Evolutionary conservation across 129 eudicot genomes (phyloP).

Genomic region (Sambucus nigra): DNA sequence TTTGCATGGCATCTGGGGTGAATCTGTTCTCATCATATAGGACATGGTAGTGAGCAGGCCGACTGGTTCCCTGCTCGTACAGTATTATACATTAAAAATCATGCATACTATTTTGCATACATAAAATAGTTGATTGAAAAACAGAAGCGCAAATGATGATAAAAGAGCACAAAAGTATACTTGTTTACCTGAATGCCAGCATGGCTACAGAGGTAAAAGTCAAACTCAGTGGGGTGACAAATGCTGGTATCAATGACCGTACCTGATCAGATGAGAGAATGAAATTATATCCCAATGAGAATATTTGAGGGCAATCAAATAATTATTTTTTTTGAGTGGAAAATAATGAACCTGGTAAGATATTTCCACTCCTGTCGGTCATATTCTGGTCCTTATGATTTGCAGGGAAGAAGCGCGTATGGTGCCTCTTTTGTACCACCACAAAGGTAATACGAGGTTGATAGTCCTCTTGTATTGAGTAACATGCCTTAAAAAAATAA

Average conservation of each 20-base stretch:
- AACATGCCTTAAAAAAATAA: constrained; percentile 46
- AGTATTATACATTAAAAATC: background rate
- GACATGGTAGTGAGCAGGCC: constrained; percentile 75
- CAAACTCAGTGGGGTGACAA: constrained; percentile 66
- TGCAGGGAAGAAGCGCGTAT: constrained; percentile 66
- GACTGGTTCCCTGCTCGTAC: constrained; percentile 78
- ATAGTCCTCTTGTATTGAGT: constrained; percentile 48
- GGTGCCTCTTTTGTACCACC: constrained; percentile 89
- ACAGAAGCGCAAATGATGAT: no score
- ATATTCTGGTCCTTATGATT: constrained; percentile 25
- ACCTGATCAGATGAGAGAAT: constrained; percentile 24
- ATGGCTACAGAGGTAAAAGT: constrained; percentile 69
- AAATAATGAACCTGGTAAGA: constrained; percentile 31
- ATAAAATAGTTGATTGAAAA: background rate
- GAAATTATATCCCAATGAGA: no score
- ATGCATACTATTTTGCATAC: background rate
- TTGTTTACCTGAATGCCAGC: constrained; percentile 67
- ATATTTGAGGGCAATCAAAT: background rate
- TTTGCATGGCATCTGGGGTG: constrained; percentile 47
- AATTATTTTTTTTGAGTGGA: background rate
- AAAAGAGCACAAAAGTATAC: background rate
- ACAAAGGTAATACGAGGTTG: constrained; percentile 66
- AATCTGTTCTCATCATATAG: constrained; percentile 63
- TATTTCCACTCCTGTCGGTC: constrained; percentile 48
- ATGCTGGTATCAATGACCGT: constrained; percentile 62